phyloP scores from a whole-genome alignment of 2,329 filamentous ascomycete species.

The Cladosporium sp. region DNA sequence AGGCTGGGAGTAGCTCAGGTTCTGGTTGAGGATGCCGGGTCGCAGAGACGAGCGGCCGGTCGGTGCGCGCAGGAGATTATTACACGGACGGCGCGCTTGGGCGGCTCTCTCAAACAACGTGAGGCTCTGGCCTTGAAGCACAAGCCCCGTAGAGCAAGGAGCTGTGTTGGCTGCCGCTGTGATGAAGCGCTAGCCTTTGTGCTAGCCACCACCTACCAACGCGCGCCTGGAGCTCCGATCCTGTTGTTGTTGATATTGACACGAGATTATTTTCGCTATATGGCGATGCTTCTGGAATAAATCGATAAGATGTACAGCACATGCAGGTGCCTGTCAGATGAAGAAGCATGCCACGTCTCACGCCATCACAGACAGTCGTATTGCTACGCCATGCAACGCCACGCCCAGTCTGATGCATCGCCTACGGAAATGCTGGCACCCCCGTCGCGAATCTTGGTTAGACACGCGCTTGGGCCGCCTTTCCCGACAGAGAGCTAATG shows the following conservation, averaged over 20 bases:
- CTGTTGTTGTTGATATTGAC: neutral
- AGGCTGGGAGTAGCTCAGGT: conserved; percentile 2
- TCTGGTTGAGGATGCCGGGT: conserved; percentile 5
- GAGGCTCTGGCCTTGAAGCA: conserved; percentile 9
- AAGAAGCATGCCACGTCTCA: neutral
- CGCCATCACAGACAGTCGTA: neutral
- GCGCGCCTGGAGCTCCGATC: neutral
- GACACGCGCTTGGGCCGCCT: neutral
- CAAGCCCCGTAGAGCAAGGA: neutral
- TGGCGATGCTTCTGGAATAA: neutral
- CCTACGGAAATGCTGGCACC: conserved; percentile 7
- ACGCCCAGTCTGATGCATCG: neutral
- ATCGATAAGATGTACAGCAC: neutral
- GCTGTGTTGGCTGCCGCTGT: conserved; percentile 11
- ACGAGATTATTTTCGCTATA: neutral
- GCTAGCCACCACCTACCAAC: neutral
- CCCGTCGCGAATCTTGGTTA: conserved; percentile 4
- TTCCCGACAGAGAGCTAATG: too few species aligned
- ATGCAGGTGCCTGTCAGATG: neutral
- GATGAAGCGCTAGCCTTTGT: neutral
- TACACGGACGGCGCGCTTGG: conserved; percentile 12
- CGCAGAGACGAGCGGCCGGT: conserved; percentile 3
- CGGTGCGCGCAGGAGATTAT: conserved; percentile 4
- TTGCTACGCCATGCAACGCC: neutral
- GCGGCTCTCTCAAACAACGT: conserved; percentile 15